Evolutionary conservation across 495 filamentous ascomycete species (phyloP), one percentile per base, ranked within the genome.

Genomic region (Penicillium goetzii): DNA sequence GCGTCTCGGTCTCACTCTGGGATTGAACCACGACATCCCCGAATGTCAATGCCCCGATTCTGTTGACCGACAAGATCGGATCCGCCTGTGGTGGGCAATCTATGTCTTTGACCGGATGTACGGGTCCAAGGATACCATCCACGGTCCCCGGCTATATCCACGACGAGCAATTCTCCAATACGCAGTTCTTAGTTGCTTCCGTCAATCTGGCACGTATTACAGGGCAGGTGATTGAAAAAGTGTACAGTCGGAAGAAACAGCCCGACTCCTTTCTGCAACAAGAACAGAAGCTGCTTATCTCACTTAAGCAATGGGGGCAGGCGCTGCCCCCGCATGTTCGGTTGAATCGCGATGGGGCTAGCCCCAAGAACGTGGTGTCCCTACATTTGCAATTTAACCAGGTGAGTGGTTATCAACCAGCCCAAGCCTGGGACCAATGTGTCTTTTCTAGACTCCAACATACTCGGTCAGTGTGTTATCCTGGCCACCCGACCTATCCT

Each of bases 81-180:
- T 81, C 30, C 66, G 74, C 25, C 74, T 81, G 34, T 81, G 78
- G 78, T 81, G 78, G 78, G 78, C 78, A 12, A 78, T 80, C 47
- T 81, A 80, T 59, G 77, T 79, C 28, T 80, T 81, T 52, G 78
- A 81, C 57, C 74, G 77, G 23, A 78, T 80, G 73, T 80, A 75
- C 74, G 75, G 75, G 14, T 79, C 77, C 17, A 80, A 78, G 45
- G 76, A 75, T 80, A 70, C 78, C 79, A 21, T 79, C 70, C 9
- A 70, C 63, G 9, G 65, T 80, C 1, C 73, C 76, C 10, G 53
- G 58, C 10, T 68, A 72, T 63, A 41, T 68, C 10, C 75, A 80
- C 41, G 71, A 78, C 25, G 77, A 77, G 60, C 76, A 81, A 56
- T 74, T 81, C 23, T 74, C 76, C 1, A 77, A 79, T 41, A 72